Base-by-base conservation (phyloP, 2,329 filamentous ascomycete species). In the Colletotrichum costaricense region DNA sequence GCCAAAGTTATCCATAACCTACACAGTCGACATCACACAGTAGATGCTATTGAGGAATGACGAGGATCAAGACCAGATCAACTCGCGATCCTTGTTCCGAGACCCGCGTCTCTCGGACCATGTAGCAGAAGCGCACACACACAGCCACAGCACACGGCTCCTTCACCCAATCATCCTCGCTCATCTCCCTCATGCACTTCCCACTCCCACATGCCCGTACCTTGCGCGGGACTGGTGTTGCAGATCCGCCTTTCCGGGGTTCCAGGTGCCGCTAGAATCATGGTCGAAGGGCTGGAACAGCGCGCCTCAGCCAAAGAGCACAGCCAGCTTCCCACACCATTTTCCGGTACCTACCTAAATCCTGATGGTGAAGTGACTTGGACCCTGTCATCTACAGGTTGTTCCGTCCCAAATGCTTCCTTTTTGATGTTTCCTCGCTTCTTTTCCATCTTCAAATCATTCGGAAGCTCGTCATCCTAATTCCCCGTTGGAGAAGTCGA, bases 201-300 rank as follows among this genome's bases (percentile, higher is more conserved):
- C 64, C 57, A 57, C 64, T 63, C 65, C 56, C 63, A 68, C 63
- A 72, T 69, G 66, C 38, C 64, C 55, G 55, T 65, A 57, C 66
- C 58, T 69, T 69, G 70, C 55, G 62, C 67, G 70, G 60, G 46
- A 71, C 46, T 49, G 42, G 33, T 65, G 57, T 73, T 66, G 71
- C 71, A 73, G 71, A 73, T 69, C 70, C 66, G 59, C 46, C 69
- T 57, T 73, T 52, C 70, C 70, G 54, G 59, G 67, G 70, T 73
- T 73, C 57, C 69, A 72, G 52, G 57, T 70, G 67, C 66, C 70
- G 66, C 71, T 66, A 66, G 71, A 64, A 69, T 35, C 35, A 7
- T 28, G 35, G 26, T 70, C 66, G 60, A 66, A 63, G 33, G 65
- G 46, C 56, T 14, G 60, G 38, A 35, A 38, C 6, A 52, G 19